phyloP scores from a whole-genome alignment of 2,329 filamentous ascomycete species.

The Stagonosporopsis chrysanthemi region DNA sequence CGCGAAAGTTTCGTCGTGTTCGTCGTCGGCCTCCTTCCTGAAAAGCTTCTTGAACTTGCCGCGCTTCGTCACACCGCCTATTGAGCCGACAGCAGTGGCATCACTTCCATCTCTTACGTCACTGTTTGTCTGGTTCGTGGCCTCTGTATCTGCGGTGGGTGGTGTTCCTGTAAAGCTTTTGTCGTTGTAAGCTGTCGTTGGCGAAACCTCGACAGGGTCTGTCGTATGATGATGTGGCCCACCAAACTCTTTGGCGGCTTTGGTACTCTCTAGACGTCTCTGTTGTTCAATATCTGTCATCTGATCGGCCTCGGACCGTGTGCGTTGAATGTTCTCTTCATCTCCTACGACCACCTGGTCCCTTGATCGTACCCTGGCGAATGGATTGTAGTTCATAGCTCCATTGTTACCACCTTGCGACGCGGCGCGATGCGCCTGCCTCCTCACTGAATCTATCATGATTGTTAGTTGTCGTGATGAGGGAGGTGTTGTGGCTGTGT shows the following conservation, averaged over 20 bases:
- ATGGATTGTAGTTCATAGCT: slow-evolving; percentile 45
- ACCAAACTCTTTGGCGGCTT: slow-evolving; percentile 41
- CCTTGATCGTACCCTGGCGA: slow-evolving; percentile 39
- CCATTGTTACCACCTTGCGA: slow-evolving; percentile 35
- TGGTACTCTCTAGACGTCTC: slow-evolving; percentile 31
- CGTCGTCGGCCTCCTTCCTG: slow-evolving; percentile 32
- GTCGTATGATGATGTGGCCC: slow-evolving; percentile 40
- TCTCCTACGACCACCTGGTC: slow-evolving; percentile 31
- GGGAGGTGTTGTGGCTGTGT: neutral
- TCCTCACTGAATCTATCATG: slow-evolving; percentile 45
- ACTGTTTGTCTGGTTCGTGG: slow-evolving; percentile 17
- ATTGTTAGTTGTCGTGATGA: slow-evolving; percentile 19
- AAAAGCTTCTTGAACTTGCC: slow-evolving; percentile 45
- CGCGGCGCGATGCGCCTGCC: slow-evolving; percentile 47
- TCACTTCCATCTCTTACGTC: slow-evolving; percentile 32
- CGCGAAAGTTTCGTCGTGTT: slow-evolving; percentile 25
- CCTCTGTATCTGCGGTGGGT: slow-evolving; percentile 20
- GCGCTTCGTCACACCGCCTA: slow-evolving; percentile 29
- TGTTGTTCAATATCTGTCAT: slow-evolving; percentile 37
- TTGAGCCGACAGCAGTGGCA: slow-evolving; percentile 31
- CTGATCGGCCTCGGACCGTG: slow-evolving; percentile 36
- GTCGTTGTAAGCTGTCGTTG: slow-evolving; percentile 25
- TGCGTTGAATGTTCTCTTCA: slow-evolving; percentile 39
- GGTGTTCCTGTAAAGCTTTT: slow-evolving; percentile 18
- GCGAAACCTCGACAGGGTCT: slow-evolving; percentile 33